Evolutionary conservation across 2,329 filamentous ascomycete genomes (phyloP).

Genomic region (Seiridium cupressi): DNA sequence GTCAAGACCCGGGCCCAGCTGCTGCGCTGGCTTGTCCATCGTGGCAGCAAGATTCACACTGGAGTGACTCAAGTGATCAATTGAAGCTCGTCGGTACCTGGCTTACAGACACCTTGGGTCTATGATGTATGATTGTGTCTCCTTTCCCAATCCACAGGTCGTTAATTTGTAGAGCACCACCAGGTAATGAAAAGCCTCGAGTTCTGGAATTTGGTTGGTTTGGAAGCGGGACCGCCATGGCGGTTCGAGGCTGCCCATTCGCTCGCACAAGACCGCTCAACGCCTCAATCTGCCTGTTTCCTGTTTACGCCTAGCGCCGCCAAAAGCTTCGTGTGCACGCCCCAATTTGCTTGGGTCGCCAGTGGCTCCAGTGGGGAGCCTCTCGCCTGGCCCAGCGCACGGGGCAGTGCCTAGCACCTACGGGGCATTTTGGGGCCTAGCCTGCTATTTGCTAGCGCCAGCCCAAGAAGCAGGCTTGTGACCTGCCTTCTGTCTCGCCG

Average conservation of each 20-base stretch:
- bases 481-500: background rate
- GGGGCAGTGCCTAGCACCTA: slow-evolving; percentile 7
- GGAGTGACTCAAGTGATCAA: no score
- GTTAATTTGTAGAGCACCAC: no score
- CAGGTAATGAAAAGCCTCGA: background rate
- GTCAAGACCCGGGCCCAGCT: no score
- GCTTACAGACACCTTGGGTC: no score
- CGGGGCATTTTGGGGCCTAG: slow-evolving; percentile 1
- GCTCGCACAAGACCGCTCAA: background rate
- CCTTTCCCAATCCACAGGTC: no score
- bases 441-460: background rate
- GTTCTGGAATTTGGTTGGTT: background rate
- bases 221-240: background rate
- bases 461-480: background rate
- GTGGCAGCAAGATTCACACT: no score
- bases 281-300: slow-evolving; percentile 2
- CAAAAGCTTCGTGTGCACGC: background rate
- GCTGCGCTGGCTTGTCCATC: no score
- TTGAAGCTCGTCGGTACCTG: no score
- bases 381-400: slow-evolving; percentile 2
- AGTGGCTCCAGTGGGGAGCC: background rate
- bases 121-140: no score
- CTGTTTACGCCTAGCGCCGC: background rate
- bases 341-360: slow-evolving; percentile 1
- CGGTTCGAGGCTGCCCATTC: background rate